Evolutionary conservation across 495 filamentous ascomycete species (phyloP), one percentile per base, ranked within the genome.

Genomic region (Poronia punctata): DNA sequence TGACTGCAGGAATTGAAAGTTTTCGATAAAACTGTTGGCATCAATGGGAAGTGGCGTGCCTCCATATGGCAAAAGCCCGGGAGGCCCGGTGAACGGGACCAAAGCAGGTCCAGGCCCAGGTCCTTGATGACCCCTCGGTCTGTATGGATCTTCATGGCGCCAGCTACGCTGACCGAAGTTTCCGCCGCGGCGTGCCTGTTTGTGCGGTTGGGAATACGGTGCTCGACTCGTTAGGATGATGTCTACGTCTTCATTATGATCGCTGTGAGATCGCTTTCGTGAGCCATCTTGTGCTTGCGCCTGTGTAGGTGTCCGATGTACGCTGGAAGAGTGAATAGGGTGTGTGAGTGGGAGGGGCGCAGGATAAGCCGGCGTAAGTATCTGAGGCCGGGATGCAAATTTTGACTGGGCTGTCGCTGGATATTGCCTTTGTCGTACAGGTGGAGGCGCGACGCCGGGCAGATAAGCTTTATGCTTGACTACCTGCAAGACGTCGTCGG

Each of bases 401-500:
- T 40, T 34, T 12, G 46, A 19, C 17, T 56, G 21, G 21, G 57
- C 43, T 28, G 57, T 35, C 20, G 50, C 53, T 23, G 53, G 33
- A 20, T 50, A 38, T 3, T 38, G 49, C 20, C 46, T 35, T 24
- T 39, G 46, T 30, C 42, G 48, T 21, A 29, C 19, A 33, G 62
- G 62, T 49, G 68, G 60, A 36, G 64, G 62, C 17, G 61, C 59
- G 49, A 77, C 66, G 43, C 70, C 67, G 23, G 82, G 70, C 17
- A 79, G 55, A 62, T 81, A 79, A 27, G 71, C 67, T 50, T 78
- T 78, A 50, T 76, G 80, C 9, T 74, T 66, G 35, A 89, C 74
- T 7, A 82, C 81, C 14, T 74, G 60, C 56, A 98, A 88, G 26
- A 94, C 75, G 52, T 95, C 90, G 40, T 84, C 68, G n/a, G 96